These are phyloP conservation scores for Gracilariopsis chorda DNA, from an alignment of 23 red algal species.

Conservation along the genomic window DNA sequence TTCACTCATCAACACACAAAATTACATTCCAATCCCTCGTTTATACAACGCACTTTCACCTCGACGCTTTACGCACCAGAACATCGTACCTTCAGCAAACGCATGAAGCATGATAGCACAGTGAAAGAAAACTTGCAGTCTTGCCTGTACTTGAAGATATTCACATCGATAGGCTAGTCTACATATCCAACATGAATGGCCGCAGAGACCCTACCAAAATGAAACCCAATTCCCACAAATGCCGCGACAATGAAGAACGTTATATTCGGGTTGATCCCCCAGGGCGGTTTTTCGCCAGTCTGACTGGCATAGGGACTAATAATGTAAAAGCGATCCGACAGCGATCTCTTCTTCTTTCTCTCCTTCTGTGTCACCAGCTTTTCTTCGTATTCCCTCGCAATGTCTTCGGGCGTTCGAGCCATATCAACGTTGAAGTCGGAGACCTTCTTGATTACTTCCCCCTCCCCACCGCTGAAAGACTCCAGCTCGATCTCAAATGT, in stretches of 20 bases:
- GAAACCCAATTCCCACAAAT: constrained; percentile 76
- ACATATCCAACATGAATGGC: constrained; percentile 94
- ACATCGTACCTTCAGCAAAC: too few relatives aligned
- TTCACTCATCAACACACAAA: too few relatives aligned
- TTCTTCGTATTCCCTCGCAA: constrained; percentile 69
- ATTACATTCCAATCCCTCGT: too few relatives aligned
- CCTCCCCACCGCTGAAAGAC: constrained; percentile 18
- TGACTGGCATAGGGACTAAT: constrained; percentile 94
- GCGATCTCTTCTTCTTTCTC: constrained; percentile 34
- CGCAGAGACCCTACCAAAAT: constrained; percentile 58
- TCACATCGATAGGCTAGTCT: constrained; percentile 65
- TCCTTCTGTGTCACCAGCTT: constrained; percentile 34
- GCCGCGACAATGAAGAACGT: constrained; percentile 81
- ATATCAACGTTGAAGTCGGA: constrained; percentile 70
- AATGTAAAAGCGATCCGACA: constrained; percentile 85
- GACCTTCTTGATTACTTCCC: constrained; percentile 55
- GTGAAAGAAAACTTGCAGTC: too few relatives aligned
- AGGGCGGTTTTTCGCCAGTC: constrained; percentile 93
- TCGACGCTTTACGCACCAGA: too few relatives aligned
- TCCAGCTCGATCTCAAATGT: constrained; percentile 95
- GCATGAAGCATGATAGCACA: too few relatives aligned
- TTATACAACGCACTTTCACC: too few relatives aligned
- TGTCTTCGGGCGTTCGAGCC: constrained; percentile 72
- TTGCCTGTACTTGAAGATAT: constrained; percentile 72
- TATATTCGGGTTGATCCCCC: constrained; percentile 97